phyloP scores from a whole-genome alignment of 108 stramenopile genomes.

The Hondaea fermentalgiana region DNA sequence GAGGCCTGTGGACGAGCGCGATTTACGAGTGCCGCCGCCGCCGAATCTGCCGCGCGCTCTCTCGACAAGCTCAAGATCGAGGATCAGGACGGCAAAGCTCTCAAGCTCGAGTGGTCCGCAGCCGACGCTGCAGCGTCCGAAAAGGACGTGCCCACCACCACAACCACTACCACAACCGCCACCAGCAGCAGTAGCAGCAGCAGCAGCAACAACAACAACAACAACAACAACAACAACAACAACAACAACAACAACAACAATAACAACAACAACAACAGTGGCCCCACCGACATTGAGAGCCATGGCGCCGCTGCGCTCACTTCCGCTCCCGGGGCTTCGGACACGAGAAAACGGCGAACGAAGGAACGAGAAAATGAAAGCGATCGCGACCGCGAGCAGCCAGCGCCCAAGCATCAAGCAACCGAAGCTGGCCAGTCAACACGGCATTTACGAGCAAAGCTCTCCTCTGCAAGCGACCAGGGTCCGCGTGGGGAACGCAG shows the following conservation, averaged over 20 bases:
- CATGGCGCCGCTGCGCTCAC: neutral
- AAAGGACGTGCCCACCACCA: too few relatives aligned
- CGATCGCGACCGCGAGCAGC: neutral
- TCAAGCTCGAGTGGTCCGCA: neutral
- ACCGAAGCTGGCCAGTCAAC: neutral
- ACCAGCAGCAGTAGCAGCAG: neutral
- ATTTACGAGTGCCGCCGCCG: neutral
- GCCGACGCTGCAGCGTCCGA: neutral
- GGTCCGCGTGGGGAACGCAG: neutral
- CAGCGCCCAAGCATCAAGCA: neutral
- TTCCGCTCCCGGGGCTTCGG: neutral
- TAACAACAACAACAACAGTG: neutral
- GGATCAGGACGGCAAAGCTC: neutral
- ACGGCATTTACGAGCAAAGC: neutral
- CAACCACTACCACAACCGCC: neutral
- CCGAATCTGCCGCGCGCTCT: neutral
- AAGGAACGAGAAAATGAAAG: neutral
- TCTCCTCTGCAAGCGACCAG: neutral
- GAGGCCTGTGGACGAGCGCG: neutral
- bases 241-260: neutral
- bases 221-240: neutral
- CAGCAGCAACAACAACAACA: neutral
- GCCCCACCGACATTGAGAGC: neutral
- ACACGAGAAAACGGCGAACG: neutral
- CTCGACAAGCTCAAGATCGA: neutral